Conservation (phyloP, 495 filamentous ascomycete genomes). For the Aspergillus egyptiacus region DNA sequence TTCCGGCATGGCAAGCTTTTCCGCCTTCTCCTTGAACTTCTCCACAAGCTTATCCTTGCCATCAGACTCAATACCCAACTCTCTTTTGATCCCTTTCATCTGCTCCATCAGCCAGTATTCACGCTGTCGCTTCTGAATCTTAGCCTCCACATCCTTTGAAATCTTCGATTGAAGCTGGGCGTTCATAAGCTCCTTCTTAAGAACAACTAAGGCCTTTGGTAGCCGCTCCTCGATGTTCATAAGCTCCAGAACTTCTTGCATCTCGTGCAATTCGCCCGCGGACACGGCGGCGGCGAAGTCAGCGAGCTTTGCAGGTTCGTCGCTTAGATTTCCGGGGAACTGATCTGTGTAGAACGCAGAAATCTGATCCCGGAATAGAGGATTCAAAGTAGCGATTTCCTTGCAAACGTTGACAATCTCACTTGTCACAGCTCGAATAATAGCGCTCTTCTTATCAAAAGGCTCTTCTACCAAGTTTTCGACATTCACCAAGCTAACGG, state of each 20-base stretch:
- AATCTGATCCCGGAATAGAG: conserved; percentile 95
- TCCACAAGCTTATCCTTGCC: conserved; percentile 97
- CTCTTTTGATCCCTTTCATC: conserved; percentile 97
- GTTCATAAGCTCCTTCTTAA: conserved; percentile 98
- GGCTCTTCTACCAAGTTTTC: conserved; percentile 87
- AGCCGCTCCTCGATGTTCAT: conserved; percentile 86
- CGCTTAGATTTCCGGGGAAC: conserved; percentile 85
- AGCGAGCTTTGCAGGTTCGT: conserved; percentile 89
- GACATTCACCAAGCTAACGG: conserved; percentile 88
- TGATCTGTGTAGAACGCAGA: conserved; percentile 94
- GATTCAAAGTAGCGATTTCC: conserved; percentile 87
- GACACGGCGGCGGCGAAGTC: conserved; percentile 97
- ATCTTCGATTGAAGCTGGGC: conserved; percentile 96
- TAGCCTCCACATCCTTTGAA: conserved; percentile 93
- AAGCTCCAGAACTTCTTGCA: conserved; percentile 88
- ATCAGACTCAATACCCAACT: conserved; percentile 93
- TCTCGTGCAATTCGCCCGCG: conserved; percentile 79
- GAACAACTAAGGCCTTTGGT: conserved; percentile 78
- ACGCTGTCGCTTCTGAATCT: conserved; percentile 95
- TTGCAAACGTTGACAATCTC: conserved; percentile 99
- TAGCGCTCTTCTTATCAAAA: conserved; percentile 77
- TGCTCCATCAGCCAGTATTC: conserved; percentile 99
- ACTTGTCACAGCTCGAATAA: conserved; percentile 85
- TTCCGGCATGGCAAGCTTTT: conserved; percentile 93
- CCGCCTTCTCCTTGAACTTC: conserved; percentile 92